Evolutionary conservation across 495 filamentous ascomycete genomes (phyloP).

Genomic region (Penicillium subrubescens): DNA sequence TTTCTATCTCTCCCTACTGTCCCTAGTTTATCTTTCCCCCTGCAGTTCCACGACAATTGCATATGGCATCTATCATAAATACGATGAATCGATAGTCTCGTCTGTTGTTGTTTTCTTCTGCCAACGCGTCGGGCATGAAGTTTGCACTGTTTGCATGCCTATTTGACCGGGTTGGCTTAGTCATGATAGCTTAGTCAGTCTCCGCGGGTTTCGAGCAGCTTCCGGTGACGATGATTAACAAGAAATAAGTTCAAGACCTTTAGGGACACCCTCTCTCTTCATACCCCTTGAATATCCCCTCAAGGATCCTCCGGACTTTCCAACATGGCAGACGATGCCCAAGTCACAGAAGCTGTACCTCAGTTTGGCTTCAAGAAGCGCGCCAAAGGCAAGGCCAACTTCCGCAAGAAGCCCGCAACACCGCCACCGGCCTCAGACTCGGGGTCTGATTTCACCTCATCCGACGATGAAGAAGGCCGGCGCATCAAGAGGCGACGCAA

Average conservation of each 20-base stretch:
- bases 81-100: conserved; percentile 10
- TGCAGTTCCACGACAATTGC: not conserved
- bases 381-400: conserved; percentile 71
- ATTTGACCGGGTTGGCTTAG: conserved; percentile 3
- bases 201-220: conserved; percentile 11
- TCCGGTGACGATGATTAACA: not conserved
- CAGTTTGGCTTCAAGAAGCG: conserved; percentile 80
- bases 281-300: not conserved
- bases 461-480: conserved; percentile 72
- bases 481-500: conserved; percentile 78
- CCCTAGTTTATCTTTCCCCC: not conserved
- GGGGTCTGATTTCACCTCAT: conserved; percentile 68
- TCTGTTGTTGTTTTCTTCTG: conserved; percentile 17
- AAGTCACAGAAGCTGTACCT: conserved; percentile 20
- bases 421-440: conserved; percentile 67
- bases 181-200: conserved; percentile 2
- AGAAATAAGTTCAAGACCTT: not conserved
- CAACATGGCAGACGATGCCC: conserved; percentile 23
- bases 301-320: not conserved
- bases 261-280: not conserved
- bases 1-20: not conserved
- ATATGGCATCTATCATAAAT: not conserved
- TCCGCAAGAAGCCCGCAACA: conserved; percentile 81
- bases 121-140: conserved; percentile 14
- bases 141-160: conserved; percentile 27